These are phyloP conservation scores for Tribonema minus DNA, from an alignment of 108 stramenopile species.

Conservation along the genomic window DNA sequence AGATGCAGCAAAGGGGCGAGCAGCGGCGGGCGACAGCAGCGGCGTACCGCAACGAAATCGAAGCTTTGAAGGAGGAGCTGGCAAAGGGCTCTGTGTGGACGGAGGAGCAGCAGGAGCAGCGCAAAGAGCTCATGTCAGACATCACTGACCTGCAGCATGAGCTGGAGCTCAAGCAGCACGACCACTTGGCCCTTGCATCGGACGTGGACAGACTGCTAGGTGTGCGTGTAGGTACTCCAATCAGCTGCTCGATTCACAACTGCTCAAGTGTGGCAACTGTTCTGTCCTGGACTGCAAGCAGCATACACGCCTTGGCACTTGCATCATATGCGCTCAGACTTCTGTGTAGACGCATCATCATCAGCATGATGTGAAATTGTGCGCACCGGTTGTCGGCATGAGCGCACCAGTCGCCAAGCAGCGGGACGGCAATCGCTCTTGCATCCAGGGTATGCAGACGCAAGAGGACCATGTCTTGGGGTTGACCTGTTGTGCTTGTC, in stretches of 20 bases:
- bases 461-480: too few species aligned
- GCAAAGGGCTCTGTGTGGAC: background rate
- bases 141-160: background rate
- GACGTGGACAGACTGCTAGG: slow-evolving; percentile 10
- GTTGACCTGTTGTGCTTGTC: too few species aligned
- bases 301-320: too few species aligned
- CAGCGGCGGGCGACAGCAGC: background rate
- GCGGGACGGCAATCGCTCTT: too few species aligned
- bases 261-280: too few species aligned
- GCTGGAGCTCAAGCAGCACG: slow-evolving; percentile 29
- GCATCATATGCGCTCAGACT: background rate
- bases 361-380: background rate
- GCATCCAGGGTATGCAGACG: too few species aligned
- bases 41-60: background rate
- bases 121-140: background rate
- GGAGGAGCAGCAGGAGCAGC: background rate
- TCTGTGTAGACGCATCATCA: background rate
- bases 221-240: background rate
- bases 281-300: too few species aligned
- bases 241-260: background rate
- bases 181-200: slow-evolving; percentile 15
- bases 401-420: too few species aligned
- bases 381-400: too few species aligned
- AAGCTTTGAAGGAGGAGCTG: background rate
- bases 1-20: background rate